Conservation (phyloP, 1,284 basidiomycete genomes). For the Trametes polyzona region DNA sequence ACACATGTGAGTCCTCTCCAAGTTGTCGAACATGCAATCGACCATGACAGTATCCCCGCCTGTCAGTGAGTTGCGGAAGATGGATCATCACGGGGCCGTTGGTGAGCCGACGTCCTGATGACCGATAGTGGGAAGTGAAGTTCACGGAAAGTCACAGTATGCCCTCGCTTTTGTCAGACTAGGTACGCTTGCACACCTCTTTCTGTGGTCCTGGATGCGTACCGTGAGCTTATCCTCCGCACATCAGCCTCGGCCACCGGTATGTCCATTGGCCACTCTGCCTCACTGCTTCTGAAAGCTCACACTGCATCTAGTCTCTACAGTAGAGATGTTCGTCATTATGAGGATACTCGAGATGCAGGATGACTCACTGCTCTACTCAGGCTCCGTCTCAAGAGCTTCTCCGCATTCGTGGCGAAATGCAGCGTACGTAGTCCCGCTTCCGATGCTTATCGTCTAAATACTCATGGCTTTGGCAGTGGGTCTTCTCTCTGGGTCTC, state of each 20-base stretch:
- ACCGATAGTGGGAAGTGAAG: neutral
- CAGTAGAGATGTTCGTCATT: conserved; percentile 38
- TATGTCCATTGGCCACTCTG: neutral
- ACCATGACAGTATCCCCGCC: too few species aligned
- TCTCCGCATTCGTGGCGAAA: conserved; percentile 31
- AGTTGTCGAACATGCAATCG: too few species aligned
- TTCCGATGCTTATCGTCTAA: neutral
- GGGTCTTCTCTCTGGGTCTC: conserved; percentile 17
- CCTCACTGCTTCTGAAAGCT: too few species aligned
- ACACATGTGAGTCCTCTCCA: conserved; percentile 9
- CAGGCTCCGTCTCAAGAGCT: conserved; percentile 31
- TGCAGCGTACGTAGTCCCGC: conserved; percentile 12
- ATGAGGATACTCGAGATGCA: neutral
- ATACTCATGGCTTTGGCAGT: neutral
- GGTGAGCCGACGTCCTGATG: conserved; percentile 1
- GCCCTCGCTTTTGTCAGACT: conserved; percentile 6
- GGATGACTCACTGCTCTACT: neutral
- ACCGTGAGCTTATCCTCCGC: neutral
- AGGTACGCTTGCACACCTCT: conserved; percentile 4
- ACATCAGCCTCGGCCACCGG: neutral
- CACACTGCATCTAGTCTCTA: conserved; percentile 29
- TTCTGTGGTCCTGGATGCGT: neutral
- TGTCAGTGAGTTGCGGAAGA: conserved; percentile 19
- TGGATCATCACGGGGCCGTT: conserved; percentile 18
- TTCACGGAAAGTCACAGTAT: neutral